Evolutionary conservation across 2,329 filamentous ascomycete genomes (phyloP), one percentile per base, ranked within the genome.

Genomic region (Aspergillus novoparasiticus): DNA sequence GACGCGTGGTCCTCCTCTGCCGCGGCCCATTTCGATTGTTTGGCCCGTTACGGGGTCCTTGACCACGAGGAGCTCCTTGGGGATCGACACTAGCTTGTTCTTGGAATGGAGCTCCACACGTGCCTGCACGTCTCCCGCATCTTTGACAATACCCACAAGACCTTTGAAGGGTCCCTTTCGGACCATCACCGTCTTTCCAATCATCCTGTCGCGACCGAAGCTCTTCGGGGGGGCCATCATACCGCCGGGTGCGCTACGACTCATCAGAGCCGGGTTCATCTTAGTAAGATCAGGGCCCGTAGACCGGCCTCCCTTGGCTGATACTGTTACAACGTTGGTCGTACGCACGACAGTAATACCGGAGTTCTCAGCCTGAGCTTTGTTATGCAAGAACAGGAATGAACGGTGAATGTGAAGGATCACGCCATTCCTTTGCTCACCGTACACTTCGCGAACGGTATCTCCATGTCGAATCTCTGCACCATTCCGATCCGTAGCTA

Each of bases 21-120:
- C 82, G 72, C 80, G 82, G 67, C 86, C 86, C 62, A 92, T 87
- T 68, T 94, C 90, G 65, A 96, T 90, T n/a, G 86, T 86, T 61
- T 89, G 87, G 53, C 93, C 94, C 4, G 90, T 94, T 60, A 90
- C 79, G 66, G 85, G 83, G 66, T 99, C 94, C 77, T 94, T 94
- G 80, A 96, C 91, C 28, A 87, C 87, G n/a, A 99, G 81, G 62
- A 90, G 87, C 12, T 91, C 89, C 75, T 96, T 96, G 23, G 89
- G 86, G 41, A 98, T 87, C 9, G 90, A 93, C 65, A 98, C 88
- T 19, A 92, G 90, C 83, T 97, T 98, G 80, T 89, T 92, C 82
- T 96, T 97, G 6, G 94, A 94, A 75, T 98, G 94, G 45, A 99
- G 82, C 79, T 99, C 95, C 48, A 99, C 91, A 66, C 94, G 90